Base-by-base conservation (phyloP, 2,329 filamentous ascomycete genomes). In the Neofusicoccum cordaticola region DNA sequence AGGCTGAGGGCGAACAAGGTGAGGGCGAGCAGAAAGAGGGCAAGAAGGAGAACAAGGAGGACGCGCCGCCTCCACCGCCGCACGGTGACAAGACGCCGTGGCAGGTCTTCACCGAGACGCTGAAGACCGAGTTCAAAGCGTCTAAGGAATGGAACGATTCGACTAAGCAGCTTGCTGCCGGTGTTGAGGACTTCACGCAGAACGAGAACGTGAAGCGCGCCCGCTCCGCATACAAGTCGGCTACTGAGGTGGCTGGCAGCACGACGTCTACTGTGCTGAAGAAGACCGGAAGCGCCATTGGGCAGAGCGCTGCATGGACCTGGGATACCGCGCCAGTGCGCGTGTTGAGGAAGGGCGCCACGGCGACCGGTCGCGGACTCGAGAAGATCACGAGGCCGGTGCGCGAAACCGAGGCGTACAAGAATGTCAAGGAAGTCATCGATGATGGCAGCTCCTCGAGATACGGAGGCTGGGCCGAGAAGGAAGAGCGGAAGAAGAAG, bases 71-170 rank as follows among this genome's bases (percentile, higher is more conserved):
- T 22, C 94, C 93, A 13, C 94, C 95, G n/a, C 94, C 93, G 19
- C 95, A 99, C 74, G 95, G 95, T 67, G 93, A 97, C 81, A 99
- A 99, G 84, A 95, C 94, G 2, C 95, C 95, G 62, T 98, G 95
- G 93, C 92, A 98, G 77, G 95, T 99, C 37, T 99, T 99, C 82
- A 92, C 92, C 74, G 95, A 99, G 75, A 99, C 95, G n/a, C 87
- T 99, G 79, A 88, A 92, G 77, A 85, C 84, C 65, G 95, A 99
- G 79, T 96, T 99, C 81, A 93, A 97, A 78, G 91, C 92, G 61
- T 98, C 93, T 15, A 97, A 98, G 76, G 95, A 99, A 78, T 99
- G 95, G 95, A 97, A 99, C 74, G 95, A 99, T 75, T 96, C 92
- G 48, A 99, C 94, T 47, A 98, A 99, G 82, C 92, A 95, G 69